A percentile compares a stretch with the other conserved stretches of the same genome.
phyloP scores from a whole-genome alignment of 371 early-diverging fungal species.

The Parasitella parasitica region DNA sequence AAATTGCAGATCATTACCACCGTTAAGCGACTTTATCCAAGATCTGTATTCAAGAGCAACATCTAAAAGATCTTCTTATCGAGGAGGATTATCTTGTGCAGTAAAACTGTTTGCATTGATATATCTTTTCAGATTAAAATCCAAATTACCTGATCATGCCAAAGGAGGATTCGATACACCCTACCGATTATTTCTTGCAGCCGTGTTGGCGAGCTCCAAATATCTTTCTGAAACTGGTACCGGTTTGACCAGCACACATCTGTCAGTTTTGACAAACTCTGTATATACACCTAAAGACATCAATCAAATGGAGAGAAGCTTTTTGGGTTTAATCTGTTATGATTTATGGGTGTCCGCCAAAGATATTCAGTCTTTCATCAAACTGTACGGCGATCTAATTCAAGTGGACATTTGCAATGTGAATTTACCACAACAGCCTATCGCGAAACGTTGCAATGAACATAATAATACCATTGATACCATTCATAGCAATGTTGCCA shows the following conservation, averaged over 20 bases:
- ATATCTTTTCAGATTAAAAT: slow-evolving; percentile 62
- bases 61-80: background rate
- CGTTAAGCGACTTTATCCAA: slow-evolving; percentile 10
- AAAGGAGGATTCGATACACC: slow-evolving; percentile 65
- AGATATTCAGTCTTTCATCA: slow-evolving; percentile 26
- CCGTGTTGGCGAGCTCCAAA: slow-evolving; percentile 61
- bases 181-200: slow-evolving; percentile 64
- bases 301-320: slow-evolving; percentile 64
- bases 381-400: slow-evolving; percentile 14
- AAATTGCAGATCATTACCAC: slow-evolving; percentile 14
- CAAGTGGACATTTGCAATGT: slow-evolving; percentile 11
- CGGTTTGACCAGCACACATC: slow-evolving; percentile 20
- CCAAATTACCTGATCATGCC: slow-evolving; percentile 51
- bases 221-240: slow-evolving; percentile 24
- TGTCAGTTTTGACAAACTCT: slow-evolving; percentile 53
- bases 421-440: slow-evolving; percentile 1
- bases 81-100: slow-evolving; percentile 5
- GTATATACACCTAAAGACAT: slow-evolving; percentile 57
- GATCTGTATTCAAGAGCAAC: slow-evolving; percentile 2
- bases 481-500: background rate
- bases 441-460: background rate
- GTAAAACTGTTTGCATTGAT: slow-evolving; percentile 45
- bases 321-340: slow-evolving; percentile 48
- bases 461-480: background rate
- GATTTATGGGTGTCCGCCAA: slow-evolving; percentile 27